A percentile compares a stretch with the other conserved stretches of the same genome.
phyloP scores from a whole-genome alignment of 2,329 filamentous ascomycete species.

The Fusarium sp. region DNA sequence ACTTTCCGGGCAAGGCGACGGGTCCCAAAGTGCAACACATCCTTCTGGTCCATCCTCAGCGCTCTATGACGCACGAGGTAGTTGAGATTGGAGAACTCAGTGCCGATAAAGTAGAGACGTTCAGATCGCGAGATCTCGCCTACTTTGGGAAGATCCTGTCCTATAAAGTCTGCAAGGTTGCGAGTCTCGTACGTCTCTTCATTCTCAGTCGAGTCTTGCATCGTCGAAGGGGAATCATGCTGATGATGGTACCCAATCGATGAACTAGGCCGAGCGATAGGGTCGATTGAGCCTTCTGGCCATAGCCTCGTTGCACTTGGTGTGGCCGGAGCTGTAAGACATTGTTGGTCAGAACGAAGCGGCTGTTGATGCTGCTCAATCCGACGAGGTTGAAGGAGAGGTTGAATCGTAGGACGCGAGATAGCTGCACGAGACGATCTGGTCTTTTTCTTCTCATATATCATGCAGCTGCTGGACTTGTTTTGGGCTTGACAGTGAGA shows the following conservation, averaged over 20 bases:
- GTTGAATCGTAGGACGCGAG: constrained; percentile 45
- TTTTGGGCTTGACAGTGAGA: constrained; percentile 59
- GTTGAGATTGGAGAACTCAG: constrained; percentile 66
- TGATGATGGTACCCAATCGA: constrained; percentile 10
- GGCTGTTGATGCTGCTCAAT: constrained; percentile 35
- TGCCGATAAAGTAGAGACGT: constrained; percentile 65
- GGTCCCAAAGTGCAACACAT: constrained; percentile 51
- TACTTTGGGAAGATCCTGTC: constrained; percentile 57
- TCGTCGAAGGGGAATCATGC: constrained; percentile 24
- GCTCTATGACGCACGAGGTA: constrained; percentile 64
- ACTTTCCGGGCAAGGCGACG: constrained; percentile 52
- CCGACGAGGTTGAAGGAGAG: constrained; percentile 60
- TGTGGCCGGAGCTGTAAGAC: constrained; percentile 42
- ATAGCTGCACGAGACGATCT: constrained; percentile 49
- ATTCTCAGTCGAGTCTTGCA: constrained; percentile 33
- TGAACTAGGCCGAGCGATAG: constrained; percentile 26
- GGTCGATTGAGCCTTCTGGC: constrained; percentile 16
- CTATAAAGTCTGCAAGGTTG: constrained; percentile 62
- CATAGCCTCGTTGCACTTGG: constrained; percentile 29
- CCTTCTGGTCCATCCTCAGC: constrained; percentile 39
- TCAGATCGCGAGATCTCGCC: constrained; percentile 60
- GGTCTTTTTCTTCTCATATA: constrained; percentile 61
- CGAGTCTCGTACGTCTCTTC: constrained; percentile 55
- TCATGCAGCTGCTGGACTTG: constrained; percentile 56
- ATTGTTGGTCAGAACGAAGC: constrained; percentile 47